Percentiles rank a stretch among this genome's conserved stretches.
Conservation (phyloP, 768 basidiomycete species). For the Naganishia onofrii region DNA sequence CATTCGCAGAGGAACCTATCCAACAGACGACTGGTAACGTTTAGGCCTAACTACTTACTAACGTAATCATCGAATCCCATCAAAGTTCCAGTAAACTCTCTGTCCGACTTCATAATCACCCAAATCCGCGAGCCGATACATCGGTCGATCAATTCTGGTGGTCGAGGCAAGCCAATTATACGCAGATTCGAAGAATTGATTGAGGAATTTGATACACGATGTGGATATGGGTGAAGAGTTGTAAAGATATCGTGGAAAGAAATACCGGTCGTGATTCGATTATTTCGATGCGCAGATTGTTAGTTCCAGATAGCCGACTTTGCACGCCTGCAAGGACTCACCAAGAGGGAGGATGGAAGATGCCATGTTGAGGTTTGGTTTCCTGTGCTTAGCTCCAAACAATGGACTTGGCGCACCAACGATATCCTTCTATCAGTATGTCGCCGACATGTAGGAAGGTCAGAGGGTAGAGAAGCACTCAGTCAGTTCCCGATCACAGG, state of each 20-base stretch:
- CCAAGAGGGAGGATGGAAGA: constrained; percentile 93
- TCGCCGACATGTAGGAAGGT: too few species aligned
- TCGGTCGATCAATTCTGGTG: constrained; percentile 84
- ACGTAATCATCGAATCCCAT: constrained; percentile 98
- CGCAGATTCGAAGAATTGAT: neutral
- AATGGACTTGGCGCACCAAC: neutral
- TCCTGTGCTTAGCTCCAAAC: neutral
- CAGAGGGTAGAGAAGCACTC: too few species aligned
- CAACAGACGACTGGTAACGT: neutral
- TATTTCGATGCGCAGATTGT: neutral
- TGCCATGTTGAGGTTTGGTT: constrained; percentile 61
- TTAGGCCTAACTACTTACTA: constrained; percentile 66
- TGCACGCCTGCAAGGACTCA: constrained; percentile 40
- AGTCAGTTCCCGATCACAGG: too few species aligned
- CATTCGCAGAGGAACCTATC: neutral
- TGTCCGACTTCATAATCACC: constrained; percentile 97
- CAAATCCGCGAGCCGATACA: constrained; percentile 96
- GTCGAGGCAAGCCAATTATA: neutral
- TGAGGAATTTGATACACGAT: neutral
- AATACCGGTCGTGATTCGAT: neutral
- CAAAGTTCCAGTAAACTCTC: constrained; percentile 92
- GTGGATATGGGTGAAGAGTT: neutral
- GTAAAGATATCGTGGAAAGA: neutral
- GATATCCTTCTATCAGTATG: neutral
- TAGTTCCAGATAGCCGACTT: neutral